phyloP scores from a whole-genome alignment of 1,284 basidiomycete species.

The Tilletia caries region DNA sequence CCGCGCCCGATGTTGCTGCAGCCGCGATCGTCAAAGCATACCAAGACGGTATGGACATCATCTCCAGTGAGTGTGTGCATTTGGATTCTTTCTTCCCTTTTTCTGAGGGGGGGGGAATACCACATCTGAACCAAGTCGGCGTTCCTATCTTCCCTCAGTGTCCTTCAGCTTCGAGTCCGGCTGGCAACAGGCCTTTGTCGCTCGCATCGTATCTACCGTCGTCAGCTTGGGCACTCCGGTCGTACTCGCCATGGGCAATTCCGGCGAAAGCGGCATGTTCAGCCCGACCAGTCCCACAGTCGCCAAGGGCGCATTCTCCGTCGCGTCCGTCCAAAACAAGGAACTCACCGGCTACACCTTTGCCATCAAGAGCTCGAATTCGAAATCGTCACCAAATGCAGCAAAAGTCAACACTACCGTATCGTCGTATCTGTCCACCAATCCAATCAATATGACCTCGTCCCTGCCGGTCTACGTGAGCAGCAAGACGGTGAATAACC shows the following conservation, averaged over 20 bases:
- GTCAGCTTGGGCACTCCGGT: constrained; percentile 28
- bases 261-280: constrained; percentile 54
- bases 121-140: too few species aligned
- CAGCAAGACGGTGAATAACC: constrained; percentile 25
- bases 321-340: constrained; percentile 48
- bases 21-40: constrained; percentile 47
- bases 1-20: constrained; percentile 54
- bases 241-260: constrained; percentile 54
- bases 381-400: too few species aligned
- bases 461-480: constrained; percentile 33
- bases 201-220: constrained; percentile 20
- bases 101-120: too few species aligned
- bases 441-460: constrained; percentile 26
- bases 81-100: too few species aligned
- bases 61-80: constrained; percentile 54
- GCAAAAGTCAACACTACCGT: background rate
- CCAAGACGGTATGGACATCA: constrained; percentile 58
- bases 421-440: constrained; percentile 27
- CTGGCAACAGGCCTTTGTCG: constrained; percentile 24
- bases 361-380: constrained; percentile 18
- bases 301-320: constrained; percentile 49
- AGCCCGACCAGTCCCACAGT: constrained; percentile 54
- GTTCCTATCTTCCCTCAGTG: background rate
- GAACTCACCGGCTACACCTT: constrained; percentile 32
- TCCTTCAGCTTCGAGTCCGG: constrained; percentile 58